These are phyloP conservation scores for Jackrogersella minutella DNA, from an alignment of 495 filamentous ascomycete species.

Conservation along the genomic window DNA sequence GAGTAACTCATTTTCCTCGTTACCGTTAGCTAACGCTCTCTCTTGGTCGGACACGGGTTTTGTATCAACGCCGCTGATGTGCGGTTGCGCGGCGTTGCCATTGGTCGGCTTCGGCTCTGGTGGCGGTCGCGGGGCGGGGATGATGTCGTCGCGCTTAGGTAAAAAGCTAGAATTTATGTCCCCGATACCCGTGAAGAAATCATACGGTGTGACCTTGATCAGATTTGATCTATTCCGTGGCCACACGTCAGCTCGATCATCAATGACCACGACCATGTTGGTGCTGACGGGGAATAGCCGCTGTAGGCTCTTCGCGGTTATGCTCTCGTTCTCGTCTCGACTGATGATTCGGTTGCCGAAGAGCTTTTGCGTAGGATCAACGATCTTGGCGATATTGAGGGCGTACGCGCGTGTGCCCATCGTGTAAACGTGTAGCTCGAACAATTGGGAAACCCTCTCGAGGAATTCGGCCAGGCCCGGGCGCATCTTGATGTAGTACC, in stretches of 20 bases:
- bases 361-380: conserved; percentile 87
- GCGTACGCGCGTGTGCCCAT: conserved; percentile 98
- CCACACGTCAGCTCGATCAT: conserved; percentile 98
- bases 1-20: conserved; percentile 73
- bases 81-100: conserved; percentile 17
- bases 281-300: conserved; percentile 95
- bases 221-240: conserved; percentile 89
- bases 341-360: conserved; percentile 96
- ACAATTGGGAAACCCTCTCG: conserved; percentile 77
- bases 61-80: conserved; percentile 6
- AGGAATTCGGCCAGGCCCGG: conserved; percentile 88
- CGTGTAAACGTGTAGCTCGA: conserved; percentile 97
- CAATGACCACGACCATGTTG: conserved; percentile 99
- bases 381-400: conserved; percentile 86
- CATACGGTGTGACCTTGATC: conserved; percentile 92
- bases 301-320: conserved; percentile 88
- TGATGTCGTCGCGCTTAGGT: conserved; percentile 83
- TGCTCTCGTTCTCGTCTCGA: conserved; percentile 92
- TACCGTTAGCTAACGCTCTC: conserved; percentile 67
- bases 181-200: conserved; percentile 97
- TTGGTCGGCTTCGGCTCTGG: conserved; percentile 33
- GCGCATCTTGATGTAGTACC: conserved; percentile 99
- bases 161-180: conserved; percentile 99
- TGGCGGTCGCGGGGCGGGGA: conserved; percentile 44
- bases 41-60: conserved; percentile 27